Evolutionary conservation across 2,329 filamentous ascomycete species (phyloP), one percentile per base, ranked within the genome.

Genomic region (Alternaria atra): DNA sequence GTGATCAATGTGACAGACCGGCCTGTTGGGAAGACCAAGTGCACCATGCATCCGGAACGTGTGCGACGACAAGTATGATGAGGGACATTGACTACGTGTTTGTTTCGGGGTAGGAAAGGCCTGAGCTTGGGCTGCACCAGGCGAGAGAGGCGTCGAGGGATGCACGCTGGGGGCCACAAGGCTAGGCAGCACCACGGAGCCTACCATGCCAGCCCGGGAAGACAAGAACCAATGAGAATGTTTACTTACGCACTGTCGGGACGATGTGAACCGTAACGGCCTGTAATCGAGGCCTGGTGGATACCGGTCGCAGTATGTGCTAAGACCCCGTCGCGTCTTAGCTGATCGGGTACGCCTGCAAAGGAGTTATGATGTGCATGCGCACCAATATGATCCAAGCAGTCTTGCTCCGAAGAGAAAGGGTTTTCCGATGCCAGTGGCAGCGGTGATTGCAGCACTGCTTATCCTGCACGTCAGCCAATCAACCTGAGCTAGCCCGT

Each of bases 171-270:
- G 75, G 73, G 67, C 64, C 58, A 66, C 67, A 72, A 65, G 67
- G 68, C 71, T 74, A 78, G 74, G 75, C 75, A 77, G 67, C 76
- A 77, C 73, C 67, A 73, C 74, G 68, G 73, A 74, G 67, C 60
- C 63, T 60, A 65, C 68, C 64, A 73, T 73, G 72, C 71, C 74
- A 71, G 61, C 68, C 69, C 71, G 74, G 57, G 71, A 71, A 61
- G 64, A 61, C 42, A 67, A 51, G 62, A 59, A 61, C 76, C 76
- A 83, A 83, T 79, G 75, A 77, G 74, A 75, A 57, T 61, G 63
- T 58, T 63, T 73, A 86, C 85, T 83, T 84, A 87, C 85, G 80
- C 81, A 77, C 81, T 77, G 76, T 87, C 84, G 81, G 83, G 78
- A 78, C 82, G 83, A 76, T 81, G 81, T 77, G 83, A 71, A 73